Evolutionary conservation across 2,329 filamentous ascomycete species (phyloP).

Genomic region (Colletotrichum liriopes): DNA sequence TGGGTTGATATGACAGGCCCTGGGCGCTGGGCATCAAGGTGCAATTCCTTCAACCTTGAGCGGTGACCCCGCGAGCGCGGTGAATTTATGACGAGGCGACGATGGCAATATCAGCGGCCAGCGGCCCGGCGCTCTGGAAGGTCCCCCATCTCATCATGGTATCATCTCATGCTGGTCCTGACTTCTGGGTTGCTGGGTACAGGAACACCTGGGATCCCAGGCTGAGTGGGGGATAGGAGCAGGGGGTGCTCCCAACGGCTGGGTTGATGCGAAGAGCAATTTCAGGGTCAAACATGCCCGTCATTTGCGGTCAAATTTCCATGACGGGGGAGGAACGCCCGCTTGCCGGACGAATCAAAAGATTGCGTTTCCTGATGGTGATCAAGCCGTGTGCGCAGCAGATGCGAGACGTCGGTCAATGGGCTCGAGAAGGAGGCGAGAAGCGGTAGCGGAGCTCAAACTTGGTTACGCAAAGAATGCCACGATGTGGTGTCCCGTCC

Average conservation of each 20-base stretch:
- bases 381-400: conserved; percentile 26
- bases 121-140: conserved; percentile 26
- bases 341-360: conserved; percentile 37
- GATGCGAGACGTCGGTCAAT: conserved; percentile 16
- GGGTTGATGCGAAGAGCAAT: conserved; percentile 38
- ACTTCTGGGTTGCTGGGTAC: conserved; percentile 38
- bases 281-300: conserved; percentile 39
- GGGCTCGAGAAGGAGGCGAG: conserved; percentile 23
- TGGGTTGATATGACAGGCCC: neutral
- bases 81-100: conserved; percentile 28
- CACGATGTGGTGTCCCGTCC: conserved; percentile 31
- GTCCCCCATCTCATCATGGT: conserved; percentile 7
- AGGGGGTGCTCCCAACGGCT: conserved; percentile 33
- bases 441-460: conserved; percentile 30
- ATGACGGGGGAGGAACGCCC: conserved; percentile 24
- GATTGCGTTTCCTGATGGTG: conserved; percentile 30
- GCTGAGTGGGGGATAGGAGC: conserved; percentile 27
- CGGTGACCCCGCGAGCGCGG: conserved; percentile 13
- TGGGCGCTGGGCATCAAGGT: conserved; percentile 31
- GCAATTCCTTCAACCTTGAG: conserved; percentile 15
- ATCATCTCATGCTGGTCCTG: conserved; percentile 21
- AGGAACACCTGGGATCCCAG: conserved; percentile 34
- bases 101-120: conserved; percentile 15
- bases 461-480: conserved; percentile 22
- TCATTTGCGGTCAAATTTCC: conserved; percentile 37